Conservation (phyloP, 345 rosid genomes). For the Aethionema arabicum region DNA sequence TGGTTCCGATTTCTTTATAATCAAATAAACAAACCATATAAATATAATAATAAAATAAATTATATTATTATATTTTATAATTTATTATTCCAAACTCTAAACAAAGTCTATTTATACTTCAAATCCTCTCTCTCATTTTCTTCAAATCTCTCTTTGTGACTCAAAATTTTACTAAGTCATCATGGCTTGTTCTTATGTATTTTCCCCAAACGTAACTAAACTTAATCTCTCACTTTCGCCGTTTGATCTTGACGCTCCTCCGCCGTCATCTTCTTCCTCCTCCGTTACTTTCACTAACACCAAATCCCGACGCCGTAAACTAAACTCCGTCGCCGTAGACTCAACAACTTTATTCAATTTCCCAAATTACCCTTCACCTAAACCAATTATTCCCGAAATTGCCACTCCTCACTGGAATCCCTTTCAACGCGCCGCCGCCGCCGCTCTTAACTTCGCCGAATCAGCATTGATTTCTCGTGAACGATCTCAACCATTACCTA, state of each 20-base stretch:
- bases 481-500: constrained; percentile 63
- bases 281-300: constrained; percentile 33
- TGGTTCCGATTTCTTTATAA: too few relatives aligned
- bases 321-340: constrained; percentile 34
- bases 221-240: constrained; percentile 38
- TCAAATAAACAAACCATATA: too few relatives aligned
- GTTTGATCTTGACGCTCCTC: constrained; percentile 32
- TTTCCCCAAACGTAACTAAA: constrained; percentile 41
- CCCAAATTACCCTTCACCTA: constrained; percentile 47
- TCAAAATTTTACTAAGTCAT: background rate
- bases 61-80: constrained; percentile 3
- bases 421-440: constrained; percentile 64
- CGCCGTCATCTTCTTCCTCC: constrained; percentile 28
- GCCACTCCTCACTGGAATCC: constrained; percentile 52
- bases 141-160: constrained; percentile 34
- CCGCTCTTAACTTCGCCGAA: constrained; percentile 66
- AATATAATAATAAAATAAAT: too few relatives aligned
- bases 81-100: constrained; percentile 20
- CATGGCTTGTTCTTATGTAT: constrained; percentile 47
- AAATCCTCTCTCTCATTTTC: constrained; percentile 1
- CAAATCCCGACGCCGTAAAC: constrained; percentile 23
- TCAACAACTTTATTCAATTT: constrained; percentile 57
- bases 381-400: constrained; percentile 33
- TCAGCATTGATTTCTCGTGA: constrained; percentile 61
- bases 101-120: constrained; percentile 35